Evolutionary conservation across 2,329 filamentous ascomycete genomes (phyloP).

Genomic region (Talaromyces sp.): DNA sequence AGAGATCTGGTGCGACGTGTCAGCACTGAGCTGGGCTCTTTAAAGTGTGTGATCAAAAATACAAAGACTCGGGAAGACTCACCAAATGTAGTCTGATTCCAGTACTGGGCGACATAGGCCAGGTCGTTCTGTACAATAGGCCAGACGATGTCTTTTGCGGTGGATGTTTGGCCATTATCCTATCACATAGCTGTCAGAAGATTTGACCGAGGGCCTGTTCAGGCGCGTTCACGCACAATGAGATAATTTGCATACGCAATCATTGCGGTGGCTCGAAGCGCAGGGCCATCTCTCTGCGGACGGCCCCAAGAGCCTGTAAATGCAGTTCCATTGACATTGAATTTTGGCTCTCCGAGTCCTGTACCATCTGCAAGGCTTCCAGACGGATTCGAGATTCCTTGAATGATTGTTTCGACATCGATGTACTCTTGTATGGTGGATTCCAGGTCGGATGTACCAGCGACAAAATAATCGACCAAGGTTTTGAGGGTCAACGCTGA

Average conservation of each 20-base stretch:
- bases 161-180: constrained; percentile 52
- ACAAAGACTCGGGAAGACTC: background rate
- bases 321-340: constrained; percentile 57
- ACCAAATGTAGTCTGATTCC: constrained; percentile 59
- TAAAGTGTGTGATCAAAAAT: background rate
- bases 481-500: constrained; percentile 68
- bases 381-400: constrained; percentile 65
- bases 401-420: constrained; percentile 60
- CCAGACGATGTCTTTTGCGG: constrained; percentile 59
- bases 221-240: constrained; percentile 38
- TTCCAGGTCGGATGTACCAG: constrained; percentile 54
- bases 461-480: constrained; percentile 64
- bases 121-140: constrained; percentile 72
- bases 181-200: constrained; percentile 7
- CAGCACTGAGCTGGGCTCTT: background rate
- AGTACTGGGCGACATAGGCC: constrained; percentile 68
- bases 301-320: constrained; percentile 70
- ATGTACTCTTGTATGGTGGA: constrained; percentile 65
- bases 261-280: constrained; percentile 33
- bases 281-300: constrained; percentile 57
- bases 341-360: constrained; percentile 69
- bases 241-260: constrained; percentile 60
- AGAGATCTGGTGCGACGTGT: constrained; percentile 51
- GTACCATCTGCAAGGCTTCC: constrained; percentile 48
- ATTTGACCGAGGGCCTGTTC: background rate